phyloP scores from a whole-genome alignment of 1,139 yeast species.

The Pneumocystis sp. region DNA sequence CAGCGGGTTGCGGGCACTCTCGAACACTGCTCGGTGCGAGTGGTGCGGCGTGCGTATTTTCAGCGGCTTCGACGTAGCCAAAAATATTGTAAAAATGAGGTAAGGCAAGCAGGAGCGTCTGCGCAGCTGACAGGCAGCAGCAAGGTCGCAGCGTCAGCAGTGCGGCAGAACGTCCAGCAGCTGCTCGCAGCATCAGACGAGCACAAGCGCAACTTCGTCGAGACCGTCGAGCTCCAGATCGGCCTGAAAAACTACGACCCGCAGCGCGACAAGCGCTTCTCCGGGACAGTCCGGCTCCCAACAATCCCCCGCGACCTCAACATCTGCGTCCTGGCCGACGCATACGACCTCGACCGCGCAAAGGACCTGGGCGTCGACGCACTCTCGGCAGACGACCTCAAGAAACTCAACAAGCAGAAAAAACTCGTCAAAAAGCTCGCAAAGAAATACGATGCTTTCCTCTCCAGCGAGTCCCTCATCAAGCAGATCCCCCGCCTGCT shows the following conservation, averaged over 20 bases:
- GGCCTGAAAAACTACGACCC: slow-evolving; percentile 99
- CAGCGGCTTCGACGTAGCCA: no score
- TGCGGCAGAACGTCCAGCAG: slow-evolving; percentile 92
- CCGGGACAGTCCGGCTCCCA: slow-evolving; percentile 98
- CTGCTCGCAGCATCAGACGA: slow-evolving; percentile 87
- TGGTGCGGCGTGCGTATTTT: no score
- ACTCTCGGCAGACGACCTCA: slow-evolving; percentile 99
- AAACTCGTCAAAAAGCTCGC: slow-evolving; percentile 99
- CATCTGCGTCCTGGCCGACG: slow-evolving; percentile 99
- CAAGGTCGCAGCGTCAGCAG: slow-evolving; percentile 81
- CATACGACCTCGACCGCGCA: slow-evolving; percentile 99
- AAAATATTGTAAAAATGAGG: no score
- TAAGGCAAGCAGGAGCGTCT: no score
- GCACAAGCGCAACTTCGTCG: slow-evolving; percentile 99
- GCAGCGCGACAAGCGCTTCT: slow-evolving; percentile 99
- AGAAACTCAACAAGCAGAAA: slow-evolving; percentile 99
- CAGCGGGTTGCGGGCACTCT: no score
- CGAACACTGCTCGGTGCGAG: no score
- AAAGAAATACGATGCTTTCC: slow-evolving; percentile 98
- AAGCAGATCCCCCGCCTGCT: slow-evolving; percentile 99
- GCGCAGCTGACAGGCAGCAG: slow-evolving; percentile 33
- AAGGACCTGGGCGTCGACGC: slow-evolving; percentile 99
- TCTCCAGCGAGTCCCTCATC: slow-evolving; percentile 98
- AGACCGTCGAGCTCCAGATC: slow-evolving; percentile 98
- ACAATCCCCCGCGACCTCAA: slow-evolving; percentile 99